Conservation (phyloP, 2,329 filamentous ascomycete species). For the Trichoderma arundinaceum region DNA sequence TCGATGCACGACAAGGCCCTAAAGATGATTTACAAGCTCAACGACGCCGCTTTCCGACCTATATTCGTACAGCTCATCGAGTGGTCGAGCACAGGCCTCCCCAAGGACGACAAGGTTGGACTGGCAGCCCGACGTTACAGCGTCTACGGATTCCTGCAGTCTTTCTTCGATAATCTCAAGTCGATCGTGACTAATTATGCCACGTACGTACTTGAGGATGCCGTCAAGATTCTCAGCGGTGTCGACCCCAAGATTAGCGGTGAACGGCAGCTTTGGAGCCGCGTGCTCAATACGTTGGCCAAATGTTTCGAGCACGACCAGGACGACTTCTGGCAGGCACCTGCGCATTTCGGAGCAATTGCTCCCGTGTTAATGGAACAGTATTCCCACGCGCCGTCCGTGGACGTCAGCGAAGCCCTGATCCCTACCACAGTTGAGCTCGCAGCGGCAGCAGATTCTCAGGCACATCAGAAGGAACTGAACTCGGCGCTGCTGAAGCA, state of each 20-base stretch:
- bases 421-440: constrained; percentile 80
- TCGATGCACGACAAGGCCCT: constrained; percentile 73
- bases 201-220: constrained; percentile 79
- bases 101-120: constrained; percentile 66
- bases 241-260: constrained; percentile 55
- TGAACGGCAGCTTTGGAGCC: constrained; percentile 67
- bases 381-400: constrained; percentile 55
- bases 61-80: constrained; percentile 87
- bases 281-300: constrained; percentile 72
- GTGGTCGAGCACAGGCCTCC: constrained; percentile 69
- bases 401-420: constrained; percentile 58
- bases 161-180: constrained; percentile 85
- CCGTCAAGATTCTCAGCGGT: constrained; percentile 65
- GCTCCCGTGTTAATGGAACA: constrained; percentile 73
- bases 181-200: constrained; percentile 94
- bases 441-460: constrained; percentile 78
- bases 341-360: constrained; percentile 80
- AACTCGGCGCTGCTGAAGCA: constrained; percentile 79
- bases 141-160: constrained; percentile 78
- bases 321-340: constrained; percentile 95
- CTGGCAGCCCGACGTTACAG: constrained; percentile 70
- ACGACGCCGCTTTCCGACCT: constrained; percentile 90
- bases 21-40: constrained; percentile 95
- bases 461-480: constrained; percentile 88
- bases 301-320: constrained; percentile 87